Evolutionary conservation across 2,329 filamentous ascomycete species (phyloP).

Genomic region (Aspergillus nomiae): DNA sequence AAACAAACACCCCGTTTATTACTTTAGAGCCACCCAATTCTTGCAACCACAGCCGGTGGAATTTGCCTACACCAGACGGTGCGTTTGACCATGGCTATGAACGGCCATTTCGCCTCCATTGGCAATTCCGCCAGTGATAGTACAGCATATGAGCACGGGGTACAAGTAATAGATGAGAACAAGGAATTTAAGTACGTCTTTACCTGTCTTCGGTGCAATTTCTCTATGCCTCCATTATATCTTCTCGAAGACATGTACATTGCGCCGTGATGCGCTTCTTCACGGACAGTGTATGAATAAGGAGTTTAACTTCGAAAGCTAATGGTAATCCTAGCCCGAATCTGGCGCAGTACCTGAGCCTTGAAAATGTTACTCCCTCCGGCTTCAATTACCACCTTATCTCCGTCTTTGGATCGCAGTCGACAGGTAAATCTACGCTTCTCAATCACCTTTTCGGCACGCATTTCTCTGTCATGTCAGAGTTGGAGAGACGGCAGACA

Average conservation of each 20-base stretch:
- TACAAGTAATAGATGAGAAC: constrained; percentile 94
- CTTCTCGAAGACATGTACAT: background rate
- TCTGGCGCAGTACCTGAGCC: constrained; percentile 77
- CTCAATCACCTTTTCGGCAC: constrained; percentile 96
- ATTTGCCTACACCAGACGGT: constrained; percentile 2
- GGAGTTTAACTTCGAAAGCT: background rate
- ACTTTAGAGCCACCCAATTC: background rate
- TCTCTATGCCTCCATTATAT: background rate
- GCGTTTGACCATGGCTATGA: constrained; percentile 40
- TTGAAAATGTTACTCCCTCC: constrained; percentile 77
- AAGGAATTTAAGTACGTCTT: constrained; percentile 88
- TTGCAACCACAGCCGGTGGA: background rate
- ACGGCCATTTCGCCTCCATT: constrained; percentile 49
- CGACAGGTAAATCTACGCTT: constrained; percentile 95
- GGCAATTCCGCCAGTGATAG: constrained; percentile 41
- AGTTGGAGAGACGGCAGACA: constrained; percentile 89
- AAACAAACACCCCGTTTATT: background rate
- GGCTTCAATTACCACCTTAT: constrained; percentile 99
- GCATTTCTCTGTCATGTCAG: constrained; percentile 96
- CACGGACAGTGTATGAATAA: background rate
- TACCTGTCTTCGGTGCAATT: background rate
- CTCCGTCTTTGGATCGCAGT: constrained; percentile 97
- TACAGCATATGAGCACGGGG: constrained; percentile 76
- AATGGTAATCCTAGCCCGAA: constrained; percentile 58
- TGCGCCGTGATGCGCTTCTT: background rate